Evolutionary conservation across 192 early-diverging fungal genomes (phyloP), one percentile per base, ranked within the genome.

Genomic region (Linnemannia hyalina): DNA sequence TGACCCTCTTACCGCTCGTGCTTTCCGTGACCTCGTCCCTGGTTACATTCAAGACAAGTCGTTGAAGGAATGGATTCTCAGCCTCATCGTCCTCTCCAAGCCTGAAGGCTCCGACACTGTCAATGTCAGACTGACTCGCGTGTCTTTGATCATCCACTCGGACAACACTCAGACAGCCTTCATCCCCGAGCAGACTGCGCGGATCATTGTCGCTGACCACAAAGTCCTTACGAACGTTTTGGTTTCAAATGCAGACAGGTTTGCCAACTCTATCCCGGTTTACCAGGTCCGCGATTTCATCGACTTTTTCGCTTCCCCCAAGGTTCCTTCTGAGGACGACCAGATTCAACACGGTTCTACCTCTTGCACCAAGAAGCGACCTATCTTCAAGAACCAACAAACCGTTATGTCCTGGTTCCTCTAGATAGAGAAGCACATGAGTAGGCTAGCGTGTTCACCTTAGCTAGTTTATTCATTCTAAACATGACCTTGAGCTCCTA

Each of bases 181-280:
- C 72, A 73, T 73, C 72, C 72, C 72, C 10, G 1, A 54, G 72
- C 72, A 73, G 29, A 15, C 72, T 52, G 72, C 72, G 1, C 9
- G 26, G 29, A 15, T 73, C n/a, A 40, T 16, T 0, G 11, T 73
- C 32, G 8, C 72, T 8, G 10, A 52, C 20, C 1, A 46, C 72
- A 10, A 44, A 15, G 47, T 52, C 46, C 52, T 18, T 29, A 1
- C 8, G 6, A 3, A 2, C 44, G 32, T 16, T 6, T 6, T 73
- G 23, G 26, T 29, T 8, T 4, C 1, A 4, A 22, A 73, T 5
- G 72, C 72, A 3, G 42, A 47, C 0, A 20, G 4, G 3, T 52
- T 73, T 26, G 11, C 42, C 0, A 3, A 11, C 0, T 0, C 36
- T n/a, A 20, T 29, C 9, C 26, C 26, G 6, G 52, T 73, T 29